These are phyloP conservation scores for Amanita phalloides DNA, from an alignment of 768 basidiomycete species.

Conservation along the genomic window DNA sequence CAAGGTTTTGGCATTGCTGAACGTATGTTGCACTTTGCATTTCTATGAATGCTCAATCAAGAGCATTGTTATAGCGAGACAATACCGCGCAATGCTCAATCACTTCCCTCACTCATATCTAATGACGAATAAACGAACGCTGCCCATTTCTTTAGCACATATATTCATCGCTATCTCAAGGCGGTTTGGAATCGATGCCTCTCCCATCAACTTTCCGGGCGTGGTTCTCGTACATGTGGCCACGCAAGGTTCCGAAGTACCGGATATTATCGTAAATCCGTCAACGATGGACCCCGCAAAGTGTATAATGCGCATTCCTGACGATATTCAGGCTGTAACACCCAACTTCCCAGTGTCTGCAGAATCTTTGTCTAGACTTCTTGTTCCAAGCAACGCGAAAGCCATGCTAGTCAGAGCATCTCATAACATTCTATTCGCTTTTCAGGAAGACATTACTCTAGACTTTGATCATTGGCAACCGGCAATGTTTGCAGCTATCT, in stretches of 20 bases:
- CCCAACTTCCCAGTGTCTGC: constrained; percentile 1
- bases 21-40: constrained; percentile 19
- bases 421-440: constrained; percentile 14
- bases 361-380: constrained; percentile 2
- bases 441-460: constrained; percentile 11
- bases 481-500: constrained; percentile 22
- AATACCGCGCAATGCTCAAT: constrained; percentile 34
- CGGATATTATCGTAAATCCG: constrained; percentile 39
- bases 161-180: constrained; percentile 44
- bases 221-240: constrained; percentile 43
- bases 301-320: constrained; percentile 17
- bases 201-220: constrained; percentile 45
- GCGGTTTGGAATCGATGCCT: constrained; percentile 38
- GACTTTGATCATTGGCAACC: constrained; percentile 16
- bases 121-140: constrained; percentile 32
- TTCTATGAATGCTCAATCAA: background rate
- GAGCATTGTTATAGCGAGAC: constrained; percentile 15
- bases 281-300: constrained; percentile 19
- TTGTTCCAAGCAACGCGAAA: constrained; percentile 7
- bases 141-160: constrained; percentile 53
- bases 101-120: constrained; percentile 54
- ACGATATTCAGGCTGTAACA: constrained; percentile 4
- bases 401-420: constrained; percentile 13
- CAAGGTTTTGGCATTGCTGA: constrained; percentile 34
- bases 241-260: constrained; percentile 22